Evolutionary conservation across 2,329 filamentous ascomycete genomes (phyloP).

Genomic region (Ramularia endophylla): DNA sequence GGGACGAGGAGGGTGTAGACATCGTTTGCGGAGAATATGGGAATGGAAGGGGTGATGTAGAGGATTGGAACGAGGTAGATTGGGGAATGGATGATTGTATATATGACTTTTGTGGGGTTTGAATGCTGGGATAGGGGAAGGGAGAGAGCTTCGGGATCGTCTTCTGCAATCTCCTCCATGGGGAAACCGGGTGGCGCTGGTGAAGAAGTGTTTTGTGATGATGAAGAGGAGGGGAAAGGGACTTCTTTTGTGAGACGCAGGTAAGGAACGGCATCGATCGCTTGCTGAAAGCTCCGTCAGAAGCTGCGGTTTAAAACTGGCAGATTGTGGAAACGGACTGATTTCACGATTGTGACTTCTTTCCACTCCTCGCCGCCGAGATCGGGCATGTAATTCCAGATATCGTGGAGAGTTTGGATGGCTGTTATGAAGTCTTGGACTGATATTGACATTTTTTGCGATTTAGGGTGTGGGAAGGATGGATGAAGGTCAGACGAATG

Average conservation of each 20-base stretch:
- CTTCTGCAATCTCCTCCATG: neutral
- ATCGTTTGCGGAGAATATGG: slow-evolving; percentile 13
- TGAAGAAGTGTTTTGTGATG: neutral
- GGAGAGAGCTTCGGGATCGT: neutral
- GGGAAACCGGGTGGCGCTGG: neutral
- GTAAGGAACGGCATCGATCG: neutral
- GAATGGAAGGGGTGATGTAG: slow-evolving; percentile 28
- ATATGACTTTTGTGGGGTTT: slow-evolving; percentile 18
- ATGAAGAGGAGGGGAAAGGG: no score
- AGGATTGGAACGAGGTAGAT: slow-evolving; percentile 42
- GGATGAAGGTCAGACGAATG: no score
- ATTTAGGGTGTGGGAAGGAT: no score
- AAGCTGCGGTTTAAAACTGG: neutral
- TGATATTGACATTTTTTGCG: slow-evolving; percentile 1
- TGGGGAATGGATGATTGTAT: slow-evolving; percentile 40
- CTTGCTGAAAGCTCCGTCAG: no score
- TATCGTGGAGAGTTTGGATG: neutral
- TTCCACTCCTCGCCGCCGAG: neutral
- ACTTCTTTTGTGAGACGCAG: neutral
- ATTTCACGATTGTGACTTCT: neutral
- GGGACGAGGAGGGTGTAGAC: slow-evolving; percentile 36
- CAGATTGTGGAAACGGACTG: neutral
- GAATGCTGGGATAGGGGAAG: neutral
- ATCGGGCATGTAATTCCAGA: neutral
- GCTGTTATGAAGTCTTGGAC: neutral